Percentiles rank a stretch among this genome's conserved stretches.
phyloP scores from a whole-genome alignment of 257 asterid species.

The Ajuga chamaepitys region DNA sequence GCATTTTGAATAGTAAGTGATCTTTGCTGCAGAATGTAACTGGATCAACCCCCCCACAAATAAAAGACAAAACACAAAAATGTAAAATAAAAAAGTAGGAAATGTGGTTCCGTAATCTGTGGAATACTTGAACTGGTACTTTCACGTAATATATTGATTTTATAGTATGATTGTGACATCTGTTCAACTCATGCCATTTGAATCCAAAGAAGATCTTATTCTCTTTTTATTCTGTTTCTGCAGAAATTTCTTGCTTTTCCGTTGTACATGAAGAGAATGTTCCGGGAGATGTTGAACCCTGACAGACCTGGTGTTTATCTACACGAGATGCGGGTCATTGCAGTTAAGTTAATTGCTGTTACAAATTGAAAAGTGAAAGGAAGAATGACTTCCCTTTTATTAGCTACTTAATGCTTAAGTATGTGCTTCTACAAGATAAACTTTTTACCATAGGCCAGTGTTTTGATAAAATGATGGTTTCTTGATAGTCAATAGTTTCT shows the following conservation, averaged over 20 bases:
- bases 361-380: neutral
- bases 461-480: neutral
- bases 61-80: neutral
- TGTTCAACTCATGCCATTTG: neutral
- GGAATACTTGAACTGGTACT: neutral
- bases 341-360: slow-evolving; percentile 53
- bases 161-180: neutral
- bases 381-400: slow-evolving; percentile 5
- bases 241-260: slow-evolving; percentile 62
- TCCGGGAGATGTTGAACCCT: slow-evolving; percentile 53
- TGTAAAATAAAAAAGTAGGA: too few relatives aligned
- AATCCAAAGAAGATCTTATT: neutral
- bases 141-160: neutral
- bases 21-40: neutral
- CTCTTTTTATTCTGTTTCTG: slow-evolving; percentile 7
- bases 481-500: neutral
- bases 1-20: neutral
- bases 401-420: neutral
- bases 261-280: slow-evolving; percentile 48
- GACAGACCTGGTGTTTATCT: slow-evolving; percentile 60
- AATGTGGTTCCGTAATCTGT: neutral
- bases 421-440: neutral
- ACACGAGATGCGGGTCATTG: slow-evolving; percentile 48
- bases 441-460: neutral
- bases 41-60: neutral